Base-by-base conservation (phyloP, 345 rosid species). In the thale cress (Arabidopsis thaliana) region DNA sequence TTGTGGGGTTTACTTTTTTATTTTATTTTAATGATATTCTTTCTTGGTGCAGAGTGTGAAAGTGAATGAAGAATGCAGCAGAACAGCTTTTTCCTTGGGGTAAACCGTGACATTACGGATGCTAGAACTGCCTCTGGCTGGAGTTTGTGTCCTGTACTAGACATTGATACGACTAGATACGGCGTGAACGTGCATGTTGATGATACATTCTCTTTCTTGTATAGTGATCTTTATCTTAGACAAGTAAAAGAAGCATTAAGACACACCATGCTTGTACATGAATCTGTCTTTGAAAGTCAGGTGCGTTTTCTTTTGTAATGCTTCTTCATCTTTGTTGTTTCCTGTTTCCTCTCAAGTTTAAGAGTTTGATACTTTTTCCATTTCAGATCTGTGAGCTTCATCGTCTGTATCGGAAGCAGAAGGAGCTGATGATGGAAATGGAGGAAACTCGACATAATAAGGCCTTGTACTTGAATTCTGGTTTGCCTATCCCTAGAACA, bases 261-360 rank as follows among this genome's bases (percentile, higher is more conserved):
- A 74, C 85, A 81, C 69, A 84, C 83, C 74, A 88, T 86, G 80
- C 88, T 88, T 52, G 82, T 78, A 37, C 93, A 88, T 24, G 88
- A 88, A 71, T 83, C 86, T 58, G 76, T 78, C 66, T 86, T 86
- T 78, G 81, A 56, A 79, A 76, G 82, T 70, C 93, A 88, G 90
- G 93, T 88, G 76, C 24, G 12, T 41, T 64, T 40, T 49, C 25
- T 40, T 40, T 52, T 46, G 58, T 8, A 22, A 46, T 45, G 55
- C 49, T 51, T 78, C 49, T 51, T 78, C 36, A 22, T 2, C 53
- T 44, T 34, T 5, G 7, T 28, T 69, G 79, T 71, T 22, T 68
- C 55, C 14, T 41, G 60, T 44, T 46, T 69, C 50, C 7, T 71
- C n/a, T 16, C n/a, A 6, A 8, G 28, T 61, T 67, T 20, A 24